These are phyloP conservation scores for Dendrocalamus sinicus DNA, from an alignment of 176 grass and related monocot genomes.

Conservation along the genomic window DNA sequence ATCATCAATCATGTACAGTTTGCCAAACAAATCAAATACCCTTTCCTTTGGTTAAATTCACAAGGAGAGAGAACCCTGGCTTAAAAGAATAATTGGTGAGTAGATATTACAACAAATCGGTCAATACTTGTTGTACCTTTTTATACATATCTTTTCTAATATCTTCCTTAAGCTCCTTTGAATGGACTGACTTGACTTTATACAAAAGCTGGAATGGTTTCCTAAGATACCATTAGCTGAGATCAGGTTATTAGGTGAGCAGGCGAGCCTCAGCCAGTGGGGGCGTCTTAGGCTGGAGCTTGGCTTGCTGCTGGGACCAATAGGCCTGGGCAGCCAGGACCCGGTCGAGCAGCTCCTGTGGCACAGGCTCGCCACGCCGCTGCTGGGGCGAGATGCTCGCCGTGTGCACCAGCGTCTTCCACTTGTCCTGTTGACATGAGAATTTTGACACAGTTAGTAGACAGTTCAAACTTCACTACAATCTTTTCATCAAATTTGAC, in stretches of 20 bases:
- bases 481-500: conserved; percentile 59
- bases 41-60: conserved; percentile 85
- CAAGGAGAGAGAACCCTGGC: conserved; percentile 75
- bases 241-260: conserved; percentile 68
- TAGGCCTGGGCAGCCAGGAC: conserved; percentile 86
- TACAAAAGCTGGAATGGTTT: conserved; percentile 61
- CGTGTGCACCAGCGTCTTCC: conserved; percentile 98
- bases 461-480: conserved; percentile 41
- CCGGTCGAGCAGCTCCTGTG: conserved; percentile 89
- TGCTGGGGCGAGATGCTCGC: conserved; percentile 96
- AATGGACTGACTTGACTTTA: conserved; percentile 73
- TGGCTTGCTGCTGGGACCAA: conserved; percentile 97
- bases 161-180: conserved; percentile 64
- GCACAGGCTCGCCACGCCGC: conserved; percentile 90
- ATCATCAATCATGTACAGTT: conserved; percentile 67
- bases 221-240: conserved; percentile 53
- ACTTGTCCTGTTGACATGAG: conserved; percentile 85
- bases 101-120: conserved; percentile 89
- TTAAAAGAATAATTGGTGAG: conserved; percentile 85
- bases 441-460: conserved; percentile 64
- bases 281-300: conserved; percentile 82
- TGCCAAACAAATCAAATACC: conserved; percentile 57
- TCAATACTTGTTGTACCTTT: conserved; percentile 87
- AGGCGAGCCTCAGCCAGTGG: conserved; percentile 65
- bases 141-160: conserved; percentile 62